phyloP scores from a whole-genome alignment of 2,329 filamentous ascomycete species.

The Aspergillus tanneri region DNA sequence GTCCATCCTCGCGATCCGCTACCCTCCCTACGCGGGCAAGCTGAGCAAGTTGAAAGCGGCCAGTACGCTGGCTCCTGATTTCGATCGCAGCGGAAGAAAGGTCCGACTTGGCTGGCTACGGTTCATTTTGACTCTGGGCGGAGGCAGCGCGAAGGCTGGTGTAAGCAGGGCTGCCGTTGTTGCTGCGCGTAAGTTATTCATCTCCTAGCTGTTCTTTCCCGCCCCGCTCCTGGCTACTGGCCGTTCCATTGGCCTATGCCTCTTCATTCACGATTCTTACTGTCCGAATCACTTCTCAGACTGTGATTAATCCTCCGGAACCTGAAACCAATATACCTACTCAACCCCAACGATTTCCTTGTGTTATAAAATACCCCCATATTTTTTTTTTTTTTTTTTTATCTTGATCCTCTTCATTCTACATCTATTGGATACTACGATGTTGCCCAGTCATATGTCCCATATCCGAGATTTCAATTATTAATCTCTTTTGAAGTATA shows the following conservation, averaged over 20 bases:
- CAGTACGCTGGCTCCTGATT: constrained; percentile 56
- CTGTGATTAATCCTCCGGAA: neutral
- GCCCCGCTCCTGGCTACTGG: neutral
- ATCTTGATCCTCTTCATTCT: neutral
- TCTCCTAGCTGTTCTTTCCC: constrained; percentile 2
- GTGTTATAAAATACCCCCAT: neutral
- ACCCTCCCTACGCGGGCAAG: constrained; percentile 62
- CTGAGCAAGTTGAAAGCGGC: constrained; percentile 52
- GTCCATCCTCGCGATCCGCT: constrained; percentile 55
- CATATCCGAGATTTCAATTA: too few relatives aligned
- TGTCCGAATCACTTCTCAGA: neutral
- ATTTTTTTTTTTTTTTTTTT: constrained; percentile 7
- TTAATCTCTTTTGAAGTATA: constrained; percentile 1
- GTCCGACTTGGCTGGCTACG: constrained; percentile 41
- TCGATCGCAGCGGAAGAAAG: constrained; percentile 57
- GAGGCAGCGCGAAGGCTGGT: constrained; percentile 39
- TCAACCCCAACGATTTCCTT: too few relatives aligned
- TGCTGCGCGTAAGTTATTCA: constrained; percentile 41
- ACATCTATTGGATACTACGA: neutral
- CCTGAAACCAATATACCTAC: neutral
- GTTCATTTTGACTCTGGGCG: constrained; percentile 42
- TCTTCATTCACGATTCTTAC: neutral
- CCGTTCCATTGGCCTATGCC: neutral
- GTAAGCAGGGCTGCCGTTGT: constrained; percentile 36
- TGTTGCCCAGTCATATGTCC: neutral